These are phyloP conservation scores for Candida andamanensis DNA, from an alignment of 805 yeast species.

Conservation along the genomic window DNA sequence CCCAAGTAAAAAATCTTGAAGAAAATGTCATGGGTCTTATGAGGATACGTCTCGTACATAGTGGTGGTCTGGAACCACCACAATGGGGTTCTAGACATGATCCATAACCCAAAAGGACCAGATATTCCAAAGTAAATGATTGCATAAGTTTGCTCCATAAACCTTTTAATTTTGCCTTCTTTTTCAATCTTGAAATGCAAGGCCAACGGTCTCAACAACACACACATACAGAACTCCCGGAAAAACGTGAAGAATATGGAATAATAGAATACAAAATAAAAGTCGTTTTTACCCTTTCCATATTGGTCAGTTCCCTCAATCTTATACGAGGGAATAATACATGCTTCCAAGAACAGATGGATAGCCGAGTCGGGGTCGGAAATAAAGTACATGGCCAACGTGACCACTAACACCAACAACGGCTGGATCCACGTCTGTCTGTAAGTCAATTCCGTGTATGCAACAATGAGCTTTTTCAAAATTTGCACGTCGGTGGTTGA, in stretches of 20 bases:
- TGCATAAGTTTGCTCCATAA: constrained; percentile 90
- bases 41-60: constrained; percentile 81
- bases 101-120: constrained; percentile 84
- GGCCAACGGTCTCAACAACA: constrained; percentile 71
- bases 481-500: constrained; percentile 46
- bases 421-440: constrained; percentile 75
- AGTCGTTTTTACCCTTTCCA: constrained; percentile 84
- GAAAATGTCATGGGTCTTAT: constrained; percentile 58
- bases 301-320: constrained; percentile 62
- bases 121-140: constrained; percentile 72
- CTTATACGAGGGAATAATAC: constrained; percentile 61
- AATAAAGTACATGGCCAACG: constrained; percentile 43
- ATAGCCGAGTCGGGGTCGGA: constrained; percentile 54
- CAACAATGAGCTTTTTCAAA: constrained; percentile 49
- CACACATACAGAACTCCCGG: constrained; percentile 89
- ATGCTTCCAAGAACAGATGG: constrained; percentile 54
- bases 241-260: constrained; percentile 85
- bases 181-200: constrained; percentile 42
- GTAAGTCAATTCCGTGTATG: constrained; percentile 53
- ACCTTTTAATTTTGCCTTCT: constrained; percentile 63
- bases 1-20: constrained; percentile 81
- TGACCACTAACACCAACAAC: constrained; percentile 39
- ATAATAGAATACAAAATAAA: constrained; percentile 71
- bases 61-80: constrained; percentile 88
- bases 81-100: constrained; percentile 74